Evolutionary conservation across 2,329 filamentous ascomycete species (phyloP).

Genomic region (Didymella exigua): DNA sequence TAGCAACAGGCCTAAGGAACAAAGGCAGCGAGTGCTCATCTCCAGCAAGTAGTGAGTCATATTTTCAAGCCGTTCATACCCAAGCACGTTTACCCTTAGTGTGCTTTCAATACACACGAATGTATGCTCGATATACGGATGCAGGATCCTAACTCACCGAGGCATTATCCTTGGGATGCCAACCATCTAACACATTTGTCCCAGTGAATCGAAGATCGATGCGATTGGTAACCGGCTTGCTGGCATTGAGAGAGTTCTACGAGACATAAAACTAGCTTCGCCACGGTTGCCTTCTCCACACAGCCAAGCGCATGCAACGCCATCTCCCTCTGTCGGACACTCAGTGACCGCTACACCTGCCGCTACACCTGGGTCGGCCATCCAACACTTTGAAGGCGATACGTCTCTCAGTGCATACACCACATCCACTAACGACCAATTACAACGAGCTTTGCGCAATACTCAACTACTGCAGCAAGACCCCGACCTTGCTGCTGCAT

Average conservation of each 20-base stretch:
- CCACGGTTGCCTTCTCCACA: not conserved
- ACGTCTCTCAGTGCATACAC: slow-evolving; percentile 15
- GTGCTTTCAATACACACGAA: not conserved
- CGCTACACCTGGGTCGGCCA: slow-evolving; percentile 34
- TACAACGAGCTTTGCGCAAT: slow-evolving; percentile 12
- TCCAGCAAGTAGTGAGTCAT: slow-evolving; percentile 46
- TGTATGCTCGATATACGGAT: not conserved
- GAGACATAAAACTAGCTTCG: slow-evolving; percentile 6
- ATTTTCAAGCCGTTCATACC: not conserved
- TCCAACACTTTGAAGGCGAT: slow-evolving; percentile 25
- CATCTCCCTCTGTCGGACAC: slow-evolving; percentile 8
- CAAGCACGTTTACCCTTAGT: too few species aligned
- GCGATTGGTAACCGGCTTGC: slow-evolving; percentile 34
- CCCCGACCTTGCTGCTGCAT: slow-evolving; percentile 13
- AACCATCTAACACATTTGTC: not conserved
- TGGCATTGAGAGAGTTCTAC: slow-evolving; percentile 38
- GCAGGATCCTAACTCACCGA: not conserved
- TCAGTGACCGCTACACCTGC: slow-evolving; percentile 44
- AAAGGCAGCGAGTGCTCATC: slow-evolving; percentile 40
- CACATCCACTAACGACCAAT: slow-evolving; percentile 13
- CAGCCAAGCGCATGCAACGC: not conserved
- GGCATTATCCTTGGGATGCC: not conserved
- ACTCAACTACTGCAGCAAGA: slow-evolving; percentile 12
- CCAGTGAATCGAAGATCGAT: slow-evolving; percentile 49
- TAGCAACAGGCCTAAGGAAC: slow-evolving; percentile 28